Evolutionary conservation across 2,329 filamentous ascomycete genomes (phyloP).

Genomic region (Paecilomyces sp.): DNA sequence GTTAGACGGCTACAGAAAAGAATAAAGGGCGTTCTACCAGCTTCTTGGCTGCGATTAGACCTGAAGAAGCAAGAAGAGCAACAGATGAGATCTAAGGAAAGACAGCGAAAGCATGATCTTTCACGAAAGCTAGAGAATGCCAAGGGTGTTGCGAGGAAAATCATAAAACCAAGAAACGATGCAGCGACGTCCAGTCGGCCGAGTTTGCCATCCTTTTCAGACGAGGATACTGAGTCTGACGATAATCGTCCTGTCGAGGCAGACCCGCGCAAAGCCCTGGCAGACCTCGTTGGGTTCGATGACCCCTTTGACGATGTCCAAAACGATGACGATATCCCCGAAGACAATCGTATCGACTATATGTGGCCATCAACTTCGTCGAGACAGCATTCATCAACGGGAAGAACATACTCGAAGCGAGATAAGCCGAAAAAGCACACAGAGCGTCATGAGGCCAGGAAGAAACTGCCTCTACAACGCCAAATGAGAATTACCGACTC

Average conservation of each 20-base stretch:
- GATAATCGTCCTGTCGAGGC: slow-evolving; percentile 11
- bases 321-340: slow-evolving; percentile 27
- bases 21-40: slow-evolving; percentile 43
- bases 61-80: slow-evolving; percentile 23
- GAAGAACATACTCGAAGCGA: slow-evolving; percentile 15
- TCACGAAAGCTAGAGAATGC: slow-evolving; percentile 16
- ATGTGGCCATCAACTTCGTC: slow-evolving; percentile 28
- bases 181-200: slow-evolving; percentile 9
- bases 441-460: slow-evolving; percentile 3
- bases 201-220: slow-evolving; percentile 9
- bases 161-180: slow-evolving; percentile 15
- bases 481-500: slow-evolving; percentile 31
- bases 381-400: slow-evolving; percentile 7
- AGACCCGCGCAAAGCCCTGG: slow-evolving; percentile 7
- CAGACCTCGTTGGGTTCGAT: slow-evolving; percentile 13
- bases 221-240: slow-evolving; percentile 24
- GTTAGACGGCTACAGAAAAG: slow-evolving; percentile 30
- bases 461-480: slow-evolving; percentile 20
- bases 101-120: slow-evolving; percentile 12
- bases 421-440: slow-evolving; percentile 2
- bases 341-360: slow-evolving; percentile 37
- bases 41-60: slow-evolving; percentile 40
- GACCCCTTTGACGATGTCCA: slow-evolving; percentile 12
- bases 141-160: slow-evolving; percentile 27
- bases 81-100: slow-evolving; percentile 9